Evolutionary conservation across 1,284 basidiomycete genomes (phyloP).

Genomic region (Tausonia pullulans): DNA sequence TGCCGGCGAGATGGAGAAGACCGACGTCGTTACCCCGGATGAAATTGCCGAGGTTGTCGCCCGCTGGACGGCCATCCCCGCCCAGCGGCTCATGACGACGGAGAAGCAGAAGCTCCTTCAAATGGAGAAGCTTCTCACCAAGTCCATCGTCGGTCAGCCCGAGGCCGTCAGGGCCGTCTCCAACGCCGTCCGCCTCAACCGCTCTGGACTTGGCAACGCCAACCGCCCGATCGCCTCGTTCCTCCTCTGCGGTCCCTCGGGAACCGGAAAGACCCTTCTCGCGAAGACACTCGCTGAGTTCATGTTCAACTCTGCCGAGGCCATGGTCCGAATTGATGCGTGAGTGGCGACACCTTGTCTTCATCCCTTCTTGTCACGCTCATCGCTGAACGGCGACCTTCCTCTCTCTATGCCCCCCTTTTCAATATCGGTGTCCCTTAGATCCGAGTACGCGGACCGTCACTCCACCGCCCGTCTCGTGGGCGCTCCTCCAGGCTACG

Average conservation of each 20-base stretch:
- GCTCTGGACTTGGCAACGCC: conserved; percentile 45
- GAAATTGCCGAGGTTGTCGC: conserved; percentile 45
- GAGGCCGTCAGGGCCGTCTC: conserved; percentile 46
- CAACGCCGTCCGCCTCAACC: conserved; percentile 45
- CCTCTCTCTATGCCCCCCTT: too few species aligned
- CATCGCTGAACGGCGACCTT: too few species aligned
- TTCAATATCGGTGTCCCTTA: too few species aligned
- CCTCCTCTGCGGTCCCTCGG: conserved; percentile 41
- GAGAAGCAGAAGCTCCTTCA: conserved; percentile 39
- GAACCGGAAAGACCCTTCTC: conserved; percentile 47
- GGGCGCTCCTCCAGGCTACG: conserved; percentile 45
- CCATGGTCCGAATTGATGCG: conserved; percentile 47
- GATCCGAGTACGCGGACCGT: conserved; percentile 40
- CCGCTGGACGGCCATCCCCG: conserved; percentile 40
- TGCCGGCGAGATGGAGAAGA: conserved; percentile 28
- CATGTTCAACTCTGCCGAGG: conserved; percentile 39
- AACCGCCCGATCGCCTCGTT: conserved; percentile 45
- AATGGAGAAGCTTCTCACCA: conserved; percentile 39
- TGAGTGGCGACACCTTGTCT: conserved; percentile 12
- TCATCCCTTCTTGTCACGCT: too few species aligned
- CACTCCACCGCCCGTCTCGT: conserved; percentile 44
- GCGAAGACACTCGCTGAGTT: conserved; percentile 41
- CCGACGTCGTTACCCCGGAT: conserved; percentile 36
- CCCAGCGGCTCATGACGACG: conserved; percentile 25
- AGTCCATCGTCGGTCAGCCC: conserved; percentile 44